These are phyloP conservation scores for Betula pendula DNA, from an alignment of 306 rosid genomes.

Conservation along the genomic window DNA sequence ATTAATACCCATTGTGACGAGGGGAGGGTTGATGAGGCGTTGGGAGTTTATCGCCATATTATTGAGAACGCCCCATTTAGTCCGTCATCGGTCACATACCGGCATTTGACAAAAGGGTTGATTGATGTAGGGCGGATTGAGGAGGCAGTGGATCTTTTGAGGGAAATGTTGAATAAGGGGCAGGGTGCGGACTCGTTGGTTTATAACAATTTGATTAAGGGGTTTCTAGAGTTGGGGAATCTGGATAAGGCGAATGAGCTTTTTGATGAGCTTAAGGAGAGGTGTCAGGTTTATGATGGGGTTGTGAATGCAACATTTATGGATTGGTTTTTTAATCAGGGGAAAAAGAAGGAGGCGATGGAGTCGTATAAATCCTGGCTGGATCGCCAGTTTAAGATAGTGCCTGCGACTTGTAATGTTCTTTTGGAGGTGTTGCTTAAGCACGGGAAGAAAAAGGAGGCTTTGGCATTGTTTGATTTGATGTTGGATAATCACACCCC, in stretches of 20 bases:
- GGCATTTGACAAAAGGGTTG: slow-evolving; percentile 83
- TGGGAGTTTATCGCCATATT: slow-evolving; percentile 67
- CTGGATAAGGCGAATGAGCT: slow-evolving; percentile 81
- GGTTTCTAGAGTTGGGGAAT: slow-evolving; percentile 68
- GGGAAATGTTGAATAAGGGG: slow-evolving; percentile 87
- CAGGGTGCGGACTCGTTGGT: slow-evolving; percentile 92
- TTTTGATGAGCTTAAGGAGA: slow-evolving; percentile 85
- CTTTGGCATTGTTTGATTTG: slow-evolving; percentile 65
- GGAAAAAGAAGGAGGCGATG: slow-evolving; percentile 81
- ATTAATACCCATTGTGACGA: slow-evolving; percentile 87
- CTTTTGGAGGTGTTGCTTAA: slow-evolving; percentile 73
- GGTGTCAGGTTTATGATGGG: slow-evolving; percentile 92
- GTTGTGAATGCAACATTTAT: slow-evolving; percentile 81
- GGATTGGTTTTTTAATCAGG: slow-evolving; percentile 76
- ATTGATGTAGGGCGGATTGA: slow-evolving; percentile 57
- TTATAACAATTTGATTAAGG: slow-evolving; percentile 67
- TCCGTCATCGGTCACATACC: slow-evolving; percentile 78
- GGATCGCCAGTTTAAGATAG: slow-evolving; percentile 72
- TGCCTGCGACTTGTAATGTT: slow-evolving; percentile 88
- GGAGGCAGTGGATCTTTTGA: slow-evolving; percentile 78
- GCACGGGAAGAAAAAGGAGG: slow-evolving; percentile 55
- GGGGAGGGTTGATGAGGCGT: slow-evolving; percentile 76
- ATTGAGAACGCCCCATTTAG: slow-evolving; percentile 72
- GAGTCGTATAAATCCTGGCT: slow-evolving; percentile 74
- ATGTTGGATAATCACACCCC: slow-evolving; percentile 95